Evolutionary conservation across 2,329 filamentous ascomycete genomes (phyloP), one percentile per base, ranked within the genome.

Genomic region (Pseudopithomyces chartarum): DNA sequence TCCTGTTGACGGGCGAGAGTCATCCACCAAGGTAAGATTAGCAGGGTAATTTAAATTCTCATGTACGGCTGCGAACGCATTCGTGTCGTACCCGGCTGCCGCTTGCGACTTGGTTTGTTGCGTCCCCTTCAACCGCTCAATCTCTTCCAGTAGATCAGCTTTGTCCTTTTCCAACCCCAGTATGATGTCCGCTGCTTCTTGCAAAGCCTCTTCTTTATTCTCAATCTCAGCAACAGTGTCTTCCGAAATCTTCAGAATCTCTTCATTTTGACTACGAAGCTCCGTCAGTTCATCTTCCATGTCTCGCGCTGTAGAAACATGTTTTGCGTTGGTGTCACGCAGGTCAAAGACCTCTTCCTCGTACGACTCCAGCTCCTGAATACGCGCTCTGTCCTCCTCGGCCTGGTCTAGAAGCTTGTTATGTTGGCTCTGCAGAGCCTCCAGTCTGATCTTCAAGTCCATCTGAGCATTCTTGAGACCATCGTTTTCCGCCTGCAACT

Each of bases 131-230:
- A 74, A 54, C 42, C 62, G 58, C 6, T 58, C 49, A 17, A 70
- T 57, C 52, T 74, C 70, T 6, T 59, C 55, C n/a, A 57, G 54
- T 1, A 75, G 59, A 5, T 52, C 34, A 1, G 43, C 39, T 36
- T 73, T 74, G 23, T 73, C 66, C n/a, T 56, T 49, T 42, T 75
- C 69, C 47, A 73, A 45, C 22, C 58, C 65, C 39, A 65, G 58
- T 20, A 76, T 73, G 45, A 64, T 66, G 33, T 73, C 71, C 10
- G 68, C 71, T 2, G 71, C 73, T 55, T 76, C 73, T 23, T 70
- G 62, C 7, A 75, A 51, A 7, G 65, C 72, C n/a, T 45, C 54
- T n/a, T 71, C 57, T 23, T 64, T 66, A 19, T 63, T 59, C 26
- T 69, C 61, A 60, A 69, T 65, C 15, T 69, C 61, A 15, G 50